Evolutionary conservation across 257 asterid species (phyloP).

Genomic region (Forsythia viridissima): DNA sequence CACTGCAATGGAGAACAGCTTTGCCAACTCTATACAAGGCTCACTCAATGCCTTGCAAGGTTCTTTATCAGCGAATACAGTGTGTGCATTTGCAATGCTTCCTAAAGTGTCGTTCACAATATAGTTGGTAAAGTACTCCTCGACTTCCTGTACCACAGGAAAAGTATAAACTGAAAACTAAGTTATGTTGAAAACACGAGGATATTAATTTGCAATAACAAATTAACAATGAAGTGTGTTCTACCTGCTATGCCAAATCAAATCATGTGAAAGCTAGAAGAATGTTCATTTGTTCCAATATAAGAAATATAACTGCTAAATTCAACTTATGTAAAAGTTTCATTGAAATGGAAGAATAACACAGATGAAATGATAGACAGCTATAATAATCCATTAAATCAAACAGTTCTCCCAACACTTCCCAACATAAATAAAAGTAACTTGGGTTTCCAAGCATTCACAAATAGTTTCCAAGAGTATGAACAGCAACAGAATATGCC

Average conservation of each 20-base stretch:
- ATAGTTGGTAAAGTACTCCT: slow-evolving; percentile 81
- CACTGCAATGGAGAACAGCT: slow-evolving; percentile 71
- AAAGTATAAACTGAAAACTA: neutral
- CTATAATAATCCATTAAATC: neutral
- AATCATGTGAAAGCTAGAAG: neutral
- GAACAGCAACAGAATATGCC: too few species aligned
- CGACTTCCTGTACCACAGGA: slow-evolving; percentile 59
- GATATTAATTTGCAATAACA: neutral
- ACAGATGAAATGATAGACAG: neutral
- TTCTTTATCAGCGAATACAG: slow-evolving; percentile 75
- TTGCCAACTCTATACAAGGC: slow-evolving; percentile 62
- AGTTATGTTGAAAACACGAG: neutral
- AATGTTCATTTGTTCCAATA: neutral
- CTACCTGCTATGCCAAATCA: neutral
- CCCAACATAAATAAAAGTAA: too few species aligned
- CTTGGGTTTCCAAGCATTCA: too few species aligned
- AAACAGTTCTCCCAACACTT: neutral
- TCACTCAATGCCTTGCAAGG: slow-evolving; percentile 47
- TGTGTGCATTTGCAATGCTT: slow-evolving; percentile 77
- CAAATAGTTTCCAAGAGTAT: too few species aligned
- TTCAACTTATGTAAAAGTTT: neutral
- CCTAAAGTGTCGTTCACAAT: slow-evolving; percentile 83
- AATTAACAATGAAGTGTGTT: neutral
- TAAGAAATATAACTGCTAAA: neutral
- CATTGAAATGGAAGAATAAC: neutral